These are phyloP conservation scores for Vaccinium macrocarpon DNA, from an alignment of 148 eudicot species.

Conservation along the genomic window DNA sequence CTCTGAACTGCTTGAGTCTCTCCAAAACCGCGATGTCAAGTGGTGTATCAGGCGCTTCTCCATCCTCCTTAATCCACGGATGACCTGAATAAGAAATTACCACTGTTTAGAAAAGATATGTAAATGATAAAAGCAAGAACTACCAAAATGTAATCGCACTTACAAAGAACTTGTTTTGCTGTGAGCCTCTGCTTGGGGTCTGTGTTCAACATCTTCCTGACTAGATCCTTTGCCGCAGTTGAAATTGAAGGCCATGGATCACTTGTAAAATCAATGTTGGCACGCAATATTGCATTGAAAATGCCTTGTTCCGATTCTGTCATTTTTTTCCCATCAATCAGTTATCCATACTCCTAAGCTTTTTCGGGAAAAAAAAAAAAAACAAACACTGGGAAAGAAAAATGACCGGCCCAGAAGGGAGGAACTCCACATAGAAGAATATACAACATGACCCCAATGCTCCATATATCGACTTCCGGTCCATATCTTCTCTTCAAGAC, in stretches of 20 bases:
- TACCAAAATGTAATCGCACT: slow-evolving; percentile 15
- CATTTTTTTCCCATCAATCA: slow-evolving; percentile 3
- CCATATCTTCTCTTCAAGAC: slow-evolving; percentile 50
- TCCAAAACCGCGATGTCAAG: slow-evolving; percentile 88
- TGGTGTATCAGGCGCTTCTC: slow-evolving; percentile 88
- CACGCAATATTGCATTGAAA: slow-evolving; percentile 87
- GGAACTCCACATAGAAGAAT: slow-evolving; percentile 52
- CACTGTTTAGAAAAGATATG: background rate
- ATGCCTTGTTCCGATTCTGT: slow-evolving; percentile 95
- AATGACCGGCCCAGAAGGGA: slow-evolving; percentile 55
- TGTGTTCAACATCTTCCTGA: slow-evolving; percentile 75
- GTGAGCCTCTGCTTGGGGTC: slow-evolving; percentile 93
- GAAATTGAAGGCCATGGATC: slow-evolving; percentile 98
- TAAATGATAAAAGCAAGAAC: background rate
- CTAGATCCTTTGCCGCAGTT: slow-evolving; percentile 85
- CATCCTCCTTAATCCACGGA: slow-evolving; percentile 97
- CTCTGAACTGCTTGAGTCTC: slow-evolving; percentile 84
- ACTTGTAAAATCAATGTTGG: slow-evolving; percentile 71
- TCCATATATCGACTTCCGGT: slow-evolving; percentile 54
- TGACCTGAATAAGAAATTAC: slow-evolving; percentile 41
- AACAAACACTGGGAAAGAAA: background rate
- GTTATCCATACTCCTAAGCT: background rate
- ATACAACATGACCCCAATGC: slow-evolving; percentile 52
- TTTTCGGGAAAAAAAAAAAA: no score
- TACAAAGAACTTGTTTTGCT: slow-evolving; percentile 84